These are phyloP conservation scores for Tylopilus vinaceipallidus DNA, from an alignment of 768 basidiomycete genomes.

Conservation along the genomic window DNA sequence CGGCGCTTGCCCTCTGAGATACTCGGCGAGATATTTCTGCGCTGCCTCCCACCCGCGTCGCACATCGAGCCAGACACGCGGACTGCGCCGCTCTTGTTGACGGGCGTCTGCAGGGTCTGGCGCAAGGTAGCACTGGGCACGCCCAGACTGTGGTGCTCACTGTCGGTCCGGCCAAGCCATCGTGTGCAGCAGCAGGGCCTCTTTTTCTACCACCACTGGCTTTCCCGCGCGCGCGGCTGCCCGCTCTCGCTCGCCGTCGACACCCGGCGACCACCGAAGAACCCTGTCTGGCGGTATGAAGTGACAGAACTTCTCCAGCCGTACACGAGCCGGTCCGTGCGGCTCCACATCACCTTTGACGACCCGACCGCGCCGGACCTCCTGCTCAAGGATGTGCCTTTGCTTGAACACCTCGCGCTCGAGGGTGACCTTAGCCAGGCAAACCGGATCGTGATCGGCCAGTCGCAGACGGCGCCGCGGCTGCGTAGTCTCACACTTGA, in stretches of 20 bases:
- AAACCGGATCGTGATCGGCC: constrained; percentile 10
- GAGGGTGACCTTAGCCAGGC: constrained; percentile 6
- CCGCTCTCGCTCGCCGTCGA: constrained; percentile 25
- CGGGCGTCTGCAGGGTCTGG: constrained; percentile 44
- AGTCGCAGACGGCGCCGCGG: not conserved
- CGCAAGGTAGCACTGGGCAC: constrained; percentile 36
- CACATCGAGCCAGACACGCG: constrained; percentile 23
- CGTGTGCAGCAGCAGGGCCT: constrained; percentile 7
- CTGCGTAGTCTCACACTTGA: constrained; percentile 15
- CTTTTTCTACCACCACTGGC: constrained; percentile 18
- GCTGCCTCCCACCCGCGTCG: constrained; percentile 31
- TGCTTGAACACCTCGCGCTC: constrained; percentile 18
- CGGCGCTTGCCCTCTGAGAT: constrained; percentile 43
- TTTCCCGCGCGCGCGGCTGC: constrained; percentile 17
- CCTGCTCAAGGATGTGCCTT: constrained; percentile 18
- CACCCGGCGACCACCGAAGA: constrained; percentile 4
- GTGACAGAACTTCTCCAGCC: constrained; percentile 23
- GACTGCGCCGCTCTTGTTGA: constrained; percentile 37
- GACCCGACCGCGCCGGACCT: constrained; percentile 9
- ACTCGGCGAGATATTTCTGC: constrained; percentile 44
- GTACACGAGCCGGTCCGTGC: constrained; percentile 11
- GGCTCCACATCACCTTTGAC: constrained; percentile 12
- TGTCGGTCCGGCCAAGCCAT: constrained; percentile 22
- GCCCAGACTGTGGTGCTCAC: constrained; percentile 48
- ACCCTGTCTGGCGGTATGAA: constrained; percentile 22